phyloP scores from a whole-genome alignment of 306 rosid genomes.

The Castanospermum australe region DNA sequence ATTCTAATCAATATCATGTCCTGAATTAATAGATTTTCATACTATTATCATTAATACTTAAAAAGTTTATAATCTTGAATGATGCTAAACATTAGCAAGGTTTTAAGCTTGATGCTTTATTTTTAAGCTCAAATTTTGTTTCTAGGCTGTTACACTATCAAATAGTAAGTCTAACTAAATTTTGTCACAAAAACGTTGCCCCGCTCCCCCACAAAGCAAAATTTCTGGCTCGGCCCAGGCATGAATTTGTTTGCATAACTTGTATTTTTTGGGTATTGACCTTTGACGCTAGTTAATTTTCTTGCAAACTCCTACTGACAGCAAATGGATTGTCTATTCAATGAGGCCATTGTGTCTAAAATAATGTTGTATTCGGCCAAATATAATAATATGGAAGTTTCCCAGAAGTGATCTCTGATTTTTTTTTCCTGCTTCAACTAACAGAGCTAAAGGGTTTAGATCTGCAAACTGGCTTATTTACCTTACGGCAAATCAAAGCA shows the following conservation, averaged over 20 bases:
- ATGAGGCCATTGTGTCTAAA: background rate
- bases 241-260: background rate
- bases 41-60: too few species aligned
- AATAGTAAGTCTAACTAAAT: background rate
- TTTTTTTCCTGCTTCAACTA: background rate
- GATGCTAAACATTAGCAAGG: background rate
- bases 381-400: background rate
- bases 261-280: background rate
- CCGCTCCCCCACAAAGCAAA: background rate
- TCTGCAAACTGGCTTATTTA: slow-evolving; percentile 48
- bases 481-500: slow-evolving; percentile 57
- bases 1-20: too few species aligned
- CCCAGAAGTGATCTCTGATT: background rate
- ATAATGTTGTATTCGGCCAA: background rate
- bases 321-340: background rate
- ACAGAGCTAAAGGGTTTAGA: slow-evolving; percentile 53
- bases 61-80: background rate
- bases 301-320: background rate
- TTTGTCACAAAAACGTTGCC: background rate
- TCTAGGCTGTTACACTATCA: too few species aligned
- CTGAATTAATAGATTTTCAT: too few species aligned
- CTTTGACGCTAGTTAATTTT: background rate
- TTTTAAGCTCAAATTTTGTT: too few species aligned
- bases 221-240: background rate
- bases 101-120: too few species aligned